Conservation (phyloP, 306 rosid species). For the Biancaea sappan region DNA sequence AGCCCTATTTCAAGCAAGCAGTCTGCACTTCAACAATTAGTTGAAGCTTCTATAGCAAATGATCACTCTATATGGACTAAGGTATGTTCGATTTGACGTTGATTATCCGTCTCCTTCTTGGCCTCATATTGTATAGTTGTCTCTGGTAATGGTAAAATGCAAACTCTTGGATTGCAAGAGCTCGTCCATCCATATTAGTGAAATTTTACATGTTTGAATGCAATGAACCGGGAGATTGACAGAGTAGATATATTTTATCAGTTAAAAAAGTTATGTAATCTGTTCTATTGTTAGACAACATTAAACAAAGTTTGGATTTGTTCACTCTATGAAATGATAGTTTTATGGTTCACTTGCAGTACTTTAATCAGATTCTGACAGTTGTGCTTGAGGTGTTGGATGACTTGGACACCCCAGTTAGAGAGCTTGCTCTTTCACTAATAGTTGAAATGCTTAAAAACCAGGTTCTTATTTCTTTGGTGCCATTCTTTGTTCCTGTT, state of each 20-base stretch:
- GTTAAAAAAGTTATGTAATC: neutral
- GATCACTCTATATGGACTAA: slow-evolving; percentile 81
- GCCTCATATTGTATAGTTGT: neutral
- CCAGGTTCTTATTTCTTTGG: slow-evolving; percentile 63
- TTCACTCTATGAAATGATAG: slow-evolving; percentile 29
- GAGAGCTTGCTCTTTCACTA: slow-evolving; percentile 83
- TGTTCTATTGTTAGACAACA: slow-evolving; percentile 3
- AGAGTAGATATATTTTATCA: slow-evolving; percentile 16
- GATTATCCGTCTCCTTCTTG: slow-evolving; percentile 20
- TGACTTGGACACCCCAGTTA: slow-evolving; percentile 75
- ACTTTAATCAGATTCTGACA: slow-evolving; percentile 96
- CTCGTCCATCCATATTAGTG: slow-evolving; percentile 1
- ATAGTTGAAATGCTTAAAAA: slow-evolving; percentile 85
- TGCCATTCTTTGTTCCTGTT: slow-evolving; percentile 19
- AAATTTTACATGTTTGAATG: slow-evolving; percentile 27
- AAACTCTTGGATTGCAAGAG: slow-evolving; percentile 23
- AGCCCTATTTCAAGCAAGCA: slow-evolving; percentile 63
- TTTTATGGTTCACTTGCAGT: slow-evolving; percentile 66
- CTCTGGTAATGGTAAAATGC: neutral
- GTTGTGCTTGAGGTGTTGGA: slow-evolving; percentile 91
- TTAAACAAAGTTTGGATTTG: slow-evolving; percentile 16
- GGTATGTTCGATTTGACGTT: slow-evolving; percentile 52
- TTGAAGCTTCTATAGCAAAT: slow-evolving; percentile 75
- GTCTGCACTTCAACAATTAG: slow-evolving; percentile 79
- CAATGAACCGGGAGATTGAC: slow-evolving; percentile 7